Base-by-base conservation (phyloP, 2,329 filamentous ascomycete genomes). In the Meredithiella fracta region DNA sequence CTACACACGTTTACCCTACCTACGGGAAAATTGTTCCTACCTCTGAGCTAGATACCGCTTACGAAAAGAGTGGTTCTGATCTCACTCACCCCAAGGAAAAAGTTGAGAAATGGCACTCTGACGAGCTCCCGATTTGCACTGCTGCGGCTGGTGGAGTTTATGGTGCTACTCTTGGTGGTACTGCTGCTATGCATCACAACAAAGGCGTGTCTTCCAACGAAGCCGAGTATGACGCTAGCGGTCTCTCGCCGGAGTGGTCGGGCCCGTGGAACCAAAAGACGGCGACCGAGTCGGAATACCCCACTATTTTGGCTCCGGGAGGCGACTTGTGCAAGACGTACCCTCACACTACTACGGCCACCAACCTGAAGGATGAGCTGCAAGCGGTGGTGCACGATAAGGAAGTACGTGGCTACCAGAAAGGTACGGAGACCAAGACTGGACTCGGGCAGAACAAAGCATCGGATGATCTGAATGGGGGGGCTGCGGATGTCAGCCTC, bases 351-450 rank as follows among this genome's bases (percentile, higher is more conserved):
- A 22, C 7, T 20, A 11, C 7, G 7, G 9, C 9, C 9, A 49
- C n/a, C 20, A 52, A 26, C 50, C 51, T 59, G 11, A 59, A 59
- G 40, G 57, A 59, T 37, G 54, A 59, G 54, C 53, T 59, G 17
- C 54, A 56, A 34, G 54, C 55, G 15, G 25, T 44, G 47, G 57
- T 59, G 8, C 53, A 56, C 17, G 57, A 56, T 4, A 59, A 55
- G 44, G 57, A 59, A 20, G 9, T 7, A 31, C 51, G 42, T 20
- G 34, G 22, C 3, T 37, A 51, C 42, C 42, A 34, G 31, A 29
- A 44, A 11, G 42, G 23, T 37, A 40, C 29, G 23, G 25, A 40
- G 23, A 23, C 25, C 34, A 59, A 42, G 53, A 51, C 57, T 38
- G 50, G 31, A 17, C 57, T 25, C n/a, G 17, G 20, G 15, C 42